Conservation (phyloP, 1,139 yeast genomes). For the Yamadazyma mexicana region DNA sequence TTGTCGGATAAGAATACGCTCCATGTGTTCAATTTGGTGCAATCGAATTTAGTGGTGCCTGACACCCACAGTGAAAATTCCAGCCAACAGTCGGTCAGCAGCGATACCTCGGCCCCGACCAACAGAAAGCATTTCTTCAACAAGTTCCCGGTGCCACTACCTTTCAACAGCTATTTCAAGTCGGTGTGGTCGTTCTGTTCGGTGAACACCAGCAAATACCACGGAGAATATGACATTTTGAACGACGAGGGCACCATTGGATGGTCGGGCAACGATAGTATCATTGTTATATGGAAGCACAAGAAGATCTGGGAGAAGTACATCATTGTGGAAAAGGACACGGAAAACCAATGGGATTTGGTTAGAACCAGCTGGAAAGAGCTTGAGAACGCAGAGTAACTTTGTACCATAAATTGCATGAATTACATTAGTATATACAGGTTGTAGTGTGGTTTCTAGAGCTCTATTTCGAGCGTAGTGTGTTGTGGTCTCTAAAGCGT, state of each 20-base stretch:
- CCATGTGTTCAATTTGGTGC: constrained; percentile 69
- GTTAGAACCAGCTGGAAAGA: constrained; percentile 79
- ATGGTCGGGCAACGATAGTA: constrained; percentile 71
- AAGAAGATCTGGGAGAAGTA: constrained; percentile 86
- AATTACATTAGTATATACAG: too few relatives aligned
- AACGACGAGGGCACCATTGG: constrained; percentile 70
- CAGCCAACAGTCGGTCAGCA: constrained; percentile 8
- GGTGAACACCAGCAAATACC: constrained; percentile 57
- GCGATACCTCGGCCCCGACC: constrained; percentile 9
- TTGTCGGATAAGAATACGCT: constrained; percentile 86
- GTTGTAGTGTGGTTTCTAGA: too few relatives aligned
- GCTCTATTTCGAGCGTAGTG: too few relatives aligned
- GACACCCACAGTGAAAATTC: constrained; percentile 9
- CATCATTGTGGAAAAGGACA: constrained; percentile 51
- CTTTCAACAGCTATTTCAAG: constrained; percentile 70
- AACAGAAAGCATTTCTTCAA: constrained; percentile 72
- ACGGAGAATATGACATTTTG: constrained; percentile 24
- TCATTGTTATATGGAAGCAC: constrained; percentile 70
- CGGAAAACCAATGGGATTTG: constrained; percentile 50
- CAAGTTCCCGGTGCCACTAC: constrained; percentile 60
- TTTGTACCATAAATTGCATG: too few relatives aligned
- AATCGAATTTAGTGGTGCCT: constrained; percentile 4
- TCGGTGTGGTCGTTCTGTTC: constrained; percentile 91
- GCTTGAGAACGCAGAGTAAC: constrained; percentile 39
- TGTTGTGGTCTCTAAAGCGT: too few relatives aligned